A percentile compares a stretch with the other conserved stretches of the same genome.
phyloP scores from a whole-genome alignment of 768 basidiomycete species.

The Xanthoconium purpureum region DNA sequence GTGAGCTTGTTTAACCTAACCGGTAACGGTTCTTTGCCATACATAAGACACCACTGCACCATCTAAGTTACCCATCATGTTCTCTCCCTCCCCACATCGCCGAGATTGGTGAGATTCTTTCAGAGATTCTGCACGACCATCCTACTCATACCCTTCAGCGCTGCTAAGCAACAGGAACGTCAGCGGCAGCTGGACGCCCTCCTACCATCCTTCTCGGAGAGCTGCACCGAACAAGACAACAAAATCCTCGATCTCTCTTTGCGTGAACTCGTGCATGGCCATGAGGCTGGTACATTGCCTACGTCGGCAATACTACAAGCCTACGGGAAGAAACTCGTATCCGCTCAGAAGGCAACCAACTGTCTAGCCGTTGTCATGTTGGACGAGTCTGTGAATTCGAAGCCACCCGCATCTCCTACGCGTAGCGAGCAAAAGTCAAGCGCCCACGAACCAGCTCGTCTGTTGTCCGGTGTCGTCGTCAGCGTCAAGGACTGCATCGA shows the following conservation, averaged over 20 bases:
- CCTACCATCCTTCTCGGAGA: conserved; percentile 27
- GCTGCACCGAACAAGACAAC: conserved; percentile 35
- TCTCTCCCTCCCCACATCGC: conserved; percentile 24
- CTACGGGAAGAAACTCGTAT: conserved; percentile 40
- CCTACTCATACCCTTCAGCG: conserved; percentile 18
- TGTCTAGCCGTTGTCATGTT: conserved; percentile 48
- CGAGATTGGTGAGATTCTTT: conserved; percentile 27
- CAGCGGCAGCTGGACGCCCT: conserved; percentile 28
- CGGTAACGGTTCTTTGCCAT: neutral
- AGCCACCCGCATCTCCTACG: conserved; percentile 8
- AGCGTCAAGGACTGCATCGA: conserved; percentile 49
- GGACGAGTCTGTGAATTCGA: conserved; percentile 23
- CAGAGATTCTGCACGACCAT: neutral
- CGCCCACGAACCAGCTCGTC: conserved; percentile 3
- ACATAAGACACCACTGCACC: conserved; percentile 2
- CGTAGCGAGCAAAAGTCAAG: conserved; percentile 1
- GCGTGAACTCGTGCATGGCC: conserved; percentile 34
- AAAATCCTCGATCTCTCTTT: conserved; percentile 37
- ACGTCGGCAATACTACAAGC: conserved; percentile 35
- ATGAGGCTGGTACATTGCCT: conserved; percentile 27
- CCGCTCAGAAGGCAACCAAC: conserved; percentile 44
- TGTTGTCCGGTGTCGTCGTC: conserved; percentile 46
- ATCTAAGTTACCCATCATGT: conserved; percentile 15
- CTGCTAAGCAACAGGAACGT: conserved; percentile 34
- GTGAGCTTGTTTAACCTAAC: neutral